phyloP scores from a whole-genome alignment of 129 eudicot species.

The Pulicaria dysenterica region DNA sequence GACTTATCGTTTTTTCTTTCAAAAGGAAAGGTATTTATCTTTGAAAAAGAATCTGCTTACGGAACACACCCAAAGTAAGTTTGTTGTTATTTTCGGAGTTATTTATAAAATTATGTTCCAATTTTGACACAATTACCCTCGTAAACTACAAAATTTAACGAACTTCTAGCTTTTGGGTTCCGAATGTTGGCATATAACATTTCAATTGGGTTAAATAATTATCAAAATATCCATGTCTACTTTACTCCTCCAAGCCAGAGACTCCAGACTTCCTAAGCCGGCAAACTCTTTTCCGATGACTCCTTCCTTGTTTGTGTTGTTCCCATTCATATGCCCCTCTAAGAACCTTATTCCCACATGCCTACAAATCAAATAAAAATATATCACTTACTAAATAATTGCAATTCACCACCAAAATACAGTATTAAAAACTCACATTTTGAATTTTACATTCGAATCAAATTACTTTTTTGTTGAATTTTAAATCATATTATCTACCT shows the following conservation, averaged over 20 bases:
- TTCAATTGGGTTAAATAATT: not conserved
- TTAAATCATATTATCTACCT: not conserved
- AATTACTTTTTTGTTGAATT: not conserved
- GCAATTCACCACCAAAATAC: not conserved
- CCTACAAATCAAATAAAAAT: conserved; percentile 37
- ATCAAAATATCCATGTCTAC: too few relatives aligned
- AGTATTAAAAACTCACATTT: too few relatives aligned
- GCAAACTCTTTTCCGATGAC: conserved; percentile 76
- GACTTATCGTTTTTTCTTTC: too few relatives aligned
- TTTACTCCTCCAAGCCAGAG: conserved; percentile 25
- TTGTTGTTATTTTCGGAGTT: too few relatives aligned
- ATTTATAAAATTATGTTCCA: not conserved
- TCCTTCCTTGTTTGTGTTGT: conserved; percentile 81
- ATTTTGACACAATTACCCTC: not conserved
- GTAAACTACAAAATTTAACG: not conserved
- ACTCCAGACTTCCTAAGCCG: conserved; percentile 64
- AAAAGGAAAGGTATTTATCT: too few relatives aligned
- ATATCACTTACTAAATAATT: not conserved
- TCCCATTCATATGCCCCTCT: conserved; percentile 96
- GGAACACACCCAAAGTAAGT: too few relatives aligned
- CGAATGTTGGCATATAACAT: not conserved
- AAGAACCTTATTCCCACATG: conserved; percentile 86
- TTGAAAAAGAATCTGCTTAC: too few relatives aligned
- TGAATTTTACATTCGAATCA: too few relatives aligned
- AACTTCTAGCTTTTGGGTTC: not conserved